These are phyloP conservation scores for Coleophoma cylindrospora DNA, from an alignment of 2,329 filamentous ascomycete genomes.

Conservation along the genomic window DNA sequence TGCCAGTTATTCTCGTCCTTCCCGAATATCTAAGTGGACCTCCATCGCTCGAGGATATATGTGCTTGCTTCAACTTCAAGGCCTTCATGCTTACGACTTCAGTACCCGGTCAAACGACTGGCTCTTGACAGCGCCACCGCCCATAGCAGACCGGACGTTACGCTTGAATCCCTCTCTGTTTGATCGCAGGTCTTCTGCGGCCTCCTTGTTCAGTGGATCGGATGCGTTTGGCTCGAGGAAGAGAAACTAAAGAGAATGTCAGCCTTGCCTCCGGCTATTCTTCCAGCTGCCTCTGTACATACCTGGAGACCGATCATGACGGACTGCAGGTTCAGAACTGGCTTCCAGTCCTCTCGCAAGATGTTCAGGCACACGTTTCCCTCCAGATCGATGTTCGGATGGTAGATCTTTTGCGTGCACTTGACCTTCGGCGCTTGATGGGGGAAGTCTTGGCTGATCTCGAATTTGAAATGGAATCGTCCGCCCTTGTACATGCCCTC, in stretches of 20 bases:
- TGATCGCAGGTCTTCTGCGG: slow-evolving; percentile 81
- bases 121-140: slow-evolving; percentile 70
- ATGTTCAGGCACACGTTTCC: slow-evolving; percentile 99
- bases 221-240: slow-evolving; percentile 97
- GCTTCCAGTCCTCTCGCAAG: slow-evolving; percentile 97
- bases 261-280: not conserved
- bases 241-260: slow-evolving; percentile 60
- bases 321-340: slow-evolving; percentile 91
- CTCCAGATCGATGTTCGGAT: slow-evolving; percentile 96
- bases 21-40: not conserved
- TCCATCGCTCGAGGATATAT: no score
- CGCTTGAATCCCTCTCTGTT: slow-evolving; percentile 88
- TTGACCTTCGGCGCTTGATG: slow-evolving; percentile 97
- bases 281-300: slow-evolving; percentile 19
- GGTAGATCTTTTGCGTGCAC: slow-evolving; percentile 97
- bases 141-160: slow-evolving; percentile 82
- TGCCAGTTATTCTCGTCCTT: slow-evolving; percentile 9
- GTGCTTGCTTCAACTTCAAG: not conserved
- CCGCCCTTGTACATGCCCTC: slow-evolving; percentile 87
- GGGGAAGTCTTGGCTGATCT: slow-evolving; percentile 91
- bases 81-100: slow-evolving; percentile 32
- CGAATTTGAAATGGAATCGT: slow-evolving; percentile 83
- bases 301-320: slow-evolving; percentile 92
- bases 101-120: slow-evolving; percentile 74
- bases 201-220: slow-evolving; percentile 97